Base-by-base conservation (phyloP, 2,329 filamentous ascomycete genomes). In the Amylocarpus encephaloides region DNA sequence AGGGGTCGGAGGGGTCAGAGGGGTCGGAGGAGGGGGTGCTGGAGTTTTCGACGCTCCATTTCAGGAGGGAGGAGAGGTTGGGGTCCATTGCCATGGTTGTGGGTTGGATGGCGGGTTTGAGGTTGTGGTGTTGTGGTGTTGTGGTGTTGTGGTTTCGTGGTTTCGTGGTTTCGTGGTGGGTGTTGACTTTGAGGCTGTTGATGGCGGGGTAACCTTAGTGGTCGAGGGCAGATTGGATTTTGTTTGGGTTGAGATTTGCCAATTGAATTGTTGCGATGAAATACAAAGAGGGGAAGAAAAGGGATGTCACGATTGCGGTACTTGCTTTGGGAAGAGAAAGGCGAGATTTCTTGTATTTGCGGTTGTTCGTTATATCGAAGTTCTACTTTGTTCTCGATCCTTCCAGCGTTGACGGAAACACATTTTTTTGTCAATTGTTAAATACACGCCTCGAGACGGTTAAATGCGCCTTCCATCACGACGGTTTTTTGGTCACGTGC, bases 31-130 rank as follows among this genome's bases (percentile, higher is more conserved):
- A 46, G 34, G 60, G 54, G 49, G 70, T 66, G 34, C 71, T 69
- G 39, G 79, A 80, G 67, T 86, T 85, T 62, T 83, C 72, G 62
- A 86, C 76, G 62, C 61, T 58, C 56, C 65, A 67, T 61, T 68
- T 66, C 18, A 68, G 64, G 53, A 68, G 63, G 29, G 59, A 52
- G 50, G 62, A 65, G 47, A 68, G 59, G 15, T 54, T 57, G 47
- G 61, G 61, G 46, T 65, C 59, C 62, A 64, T 64, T 16, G 19
- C 15, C 39, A 45, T 51, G 38, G 26, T 54, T 51, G 39, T 32
- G 19, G 35, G 30, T 16, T 9, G 13, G 18, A 6, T 16, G 5
- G 40, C 5, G 40, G 40, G 12, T 34, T 18, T 12, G 36, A 15
- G 32, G 30, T 40, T 12, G 9, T 40, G 7, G 44, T 30, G 34